A percentile compares a stretch with the other conserved stretches of the same genome.
Conservation (phyloP, 2,329 filamentous ascomycete species). For the Neonectria ditissima region DNA sequence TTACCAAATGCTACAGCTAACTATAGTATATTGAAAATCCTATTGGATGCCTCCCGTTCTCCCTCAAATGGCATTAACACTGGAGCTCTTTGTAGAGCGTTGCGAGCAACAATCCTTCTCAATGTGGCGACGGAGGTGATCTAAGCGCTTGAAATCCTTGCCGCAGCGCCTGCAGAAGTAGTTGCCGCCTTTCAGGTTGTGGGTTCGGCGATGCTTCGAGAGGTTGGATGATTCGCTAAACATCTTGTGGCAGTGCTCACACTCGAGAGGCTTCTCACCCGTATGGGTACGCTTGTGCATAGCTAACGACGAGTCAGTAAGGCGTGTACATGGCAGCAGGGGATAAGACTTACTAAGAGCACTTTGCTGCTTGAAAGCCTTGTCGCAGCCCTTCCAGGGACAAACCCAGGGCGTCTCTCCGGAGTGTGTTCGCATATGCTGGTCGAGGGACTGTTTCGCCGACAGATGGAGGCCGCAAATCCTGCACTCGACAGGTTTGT, state of each 20-base stretch:
- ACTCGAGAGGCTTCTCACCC: constrained; percentile 71
- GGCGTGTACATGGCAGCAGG: background rate
- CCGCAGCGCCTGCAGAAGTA: constrained; percentile 66
- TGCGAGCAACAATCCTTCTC: constrained; percentile 43
- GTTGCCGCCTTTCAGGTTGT: constrained; percentile 62
- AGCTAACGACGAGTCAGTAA: constrained; percentile 54
- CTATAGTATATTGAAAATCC: no score
- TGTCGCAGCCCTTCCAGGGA: constrained; percentile 60
- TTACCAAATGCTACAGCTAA: no score
- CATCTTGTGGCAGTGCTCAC: constrained; percentile 67
- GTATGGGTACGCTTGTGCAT: constrained; percentile 77
- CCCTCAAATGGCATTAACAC: background rate
- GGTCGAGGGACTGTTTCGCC: constrained; percentile 74
- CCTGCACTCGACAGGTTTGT: constrained; percentile 69
- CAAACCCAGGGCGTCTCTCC: constrained; percentile 74
- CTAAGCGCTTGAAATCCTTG: constrained; percentile 69
- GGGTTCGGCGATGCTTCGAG: constrained; percentile 73
- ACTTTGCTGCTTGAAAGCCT: constrained; percentile 75
- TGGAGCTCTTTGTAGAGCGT: background rate
- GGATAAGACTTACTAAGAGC: constrained; percentile 67
- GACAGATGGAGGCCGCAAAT: constrained; percentile 71
- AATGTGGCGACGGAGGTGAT: constrained; percentile 70
- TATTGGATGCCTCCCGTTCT: no score
- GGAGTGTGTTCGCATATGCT: constrained; percentile 75
- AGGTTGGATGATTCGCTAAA: constrained; percentile 76